Conservation (phyloP, 1,284 basidiomycete genomes). For the Trametes hirsuta region DNA sequence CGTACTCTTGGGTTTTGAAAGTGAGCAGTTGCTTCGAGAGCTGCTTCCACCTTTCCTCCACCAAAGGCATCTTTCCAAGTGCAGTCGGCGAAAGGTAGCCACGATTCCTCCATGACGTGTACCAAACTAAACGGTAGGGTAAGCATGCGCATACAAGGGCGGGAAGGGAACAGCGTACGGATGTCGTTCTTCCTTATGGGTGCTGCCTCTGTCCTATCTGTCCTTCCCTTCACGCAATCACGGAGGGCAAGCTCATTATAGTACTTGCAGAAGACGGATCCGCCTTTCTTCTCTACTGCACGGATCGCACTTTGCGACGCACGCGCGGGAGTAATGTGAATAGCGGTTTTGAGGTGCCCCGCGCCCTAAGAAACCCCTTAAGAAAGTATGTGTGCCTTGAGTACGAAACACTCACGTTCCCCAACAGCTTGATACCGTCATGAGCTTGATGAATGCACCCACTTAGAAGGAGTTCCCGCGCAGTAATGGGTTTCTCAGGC, state of each 20-base stretch:
- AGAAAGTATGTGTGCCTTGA: not conserved
- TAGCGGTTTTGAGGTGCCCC: slow-evolving; percentile 67
- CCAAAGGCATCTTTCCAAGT: slow-evolving; percentile 59
- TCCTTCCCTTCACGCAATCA: slow-evolving; percentile 77
- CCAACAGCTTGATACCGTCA: slow-evolving; percentile 91
- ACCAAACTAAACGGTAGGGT: slow-evolving; percentile 61
- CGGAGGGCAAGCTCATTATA: slow-evolving; percentile 88
- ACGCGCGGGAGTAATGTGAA: slow-evolving; percentile 85
- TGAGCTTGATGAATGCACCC: slow-evolving; percentile 89
- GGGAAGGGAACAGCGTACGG: slow-evolving; percentile 50
- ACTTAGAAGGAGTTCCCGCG: slow-evolving; percentile 81
- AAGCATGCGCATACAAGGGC: not conserved
- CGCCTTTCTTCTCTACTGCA: slow-evolving; percentile 83
- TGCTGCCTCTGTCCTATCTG: slow-evolving; percentile 70
- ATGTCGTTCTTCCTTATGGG: slow-evolving; percentile 88
- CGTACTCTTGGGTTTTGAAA: slow-evolving; percentile 63
- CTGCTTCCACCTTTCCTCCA: slow-evolving; percentile 68
- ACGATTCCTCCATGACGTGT: slow-evolving; percentile 71
- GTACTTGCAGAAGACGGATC: slow-evolving; percentile 88
- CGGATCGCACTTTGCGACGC: slow-evolving; percentile 87
- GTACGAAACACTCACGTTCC: slow-evolving; percentile 59
- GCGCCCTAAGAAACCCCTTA: slow-evolving; percentile 53
- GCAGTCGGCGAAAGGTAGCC: slow-evolving; percentile 71
- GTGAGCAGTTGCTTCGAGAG: slow-evolving; percentile 62
- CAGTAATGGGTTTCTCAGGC: slow-evolving; percentile 86